Evolutionary conservation across 805 yeast genomes (phyloP).

Genomic region (Kluyveromyces dobzhanskii): DNA sequence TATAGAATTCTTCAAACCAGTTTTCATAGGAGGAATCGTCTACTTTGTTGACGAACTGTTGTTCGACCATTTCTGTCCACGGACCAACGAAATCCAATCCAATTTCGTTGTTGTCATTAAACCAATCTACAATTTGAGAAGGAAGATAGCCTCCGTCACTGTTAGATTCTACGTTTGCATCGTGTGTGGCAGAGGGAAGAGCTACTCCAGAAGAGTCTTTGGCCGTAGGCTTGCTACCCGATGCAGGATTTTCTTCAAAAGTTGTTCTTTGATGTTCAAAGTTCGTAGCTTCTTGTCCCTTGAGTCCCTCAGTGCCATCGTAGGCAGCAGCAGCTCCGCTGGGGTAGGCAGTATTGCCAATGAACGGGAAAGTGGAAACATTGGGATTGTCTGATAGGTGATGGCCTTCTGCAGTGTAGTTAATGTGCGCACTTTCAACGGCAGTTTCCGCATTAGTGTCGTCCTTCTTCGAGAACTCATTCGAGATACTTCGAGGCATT

Average conservation of each 20-base stretch:
- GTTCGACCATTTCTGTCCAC: constrained; percentile 74
- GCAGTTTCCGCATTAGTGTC: not conserved
- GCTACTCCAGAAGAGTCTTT: no score
- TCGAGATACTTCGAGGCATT: constrained; percentile 14
- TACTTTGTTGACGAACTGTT: constrained; percentile 39
- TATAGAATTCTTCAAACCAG: constrained; percentile 4
- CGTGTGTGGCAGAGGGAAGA: not conserved
- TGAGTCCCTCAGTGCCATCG: not conserved
- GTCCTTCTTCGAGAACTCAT: not conserved
- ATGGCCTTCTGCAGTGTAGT: no score
- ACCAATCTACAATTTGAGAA: constrained; percentile 41
- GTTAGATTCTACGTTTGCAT: not conserved
- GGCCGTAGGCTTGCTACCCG: not conserved
- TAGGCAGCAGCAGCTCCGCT: not conserved
- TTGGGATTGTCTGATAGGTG: no score
- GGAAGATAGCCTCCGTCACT: constrained; percentile 7
- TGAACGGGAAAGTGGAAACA: no score
- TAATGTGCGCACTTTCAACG: not conserved
- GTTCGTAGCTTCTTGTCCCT: not conserved
- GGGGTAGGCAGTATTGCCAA: not conserved
- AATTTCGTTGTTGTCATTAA: constrained; percentile 38
- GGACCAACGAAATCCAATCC: constrained; percentile 62
- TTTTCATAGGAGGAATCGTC: constrained; percentile 11
- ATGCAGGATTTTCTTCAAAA: not conserved
- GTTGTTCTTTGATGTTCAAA: not conserved